phyloP scores from a whole-genome alignment of 1,139 yeast genomes.

The Geotrichum bryndzae region DNA sequence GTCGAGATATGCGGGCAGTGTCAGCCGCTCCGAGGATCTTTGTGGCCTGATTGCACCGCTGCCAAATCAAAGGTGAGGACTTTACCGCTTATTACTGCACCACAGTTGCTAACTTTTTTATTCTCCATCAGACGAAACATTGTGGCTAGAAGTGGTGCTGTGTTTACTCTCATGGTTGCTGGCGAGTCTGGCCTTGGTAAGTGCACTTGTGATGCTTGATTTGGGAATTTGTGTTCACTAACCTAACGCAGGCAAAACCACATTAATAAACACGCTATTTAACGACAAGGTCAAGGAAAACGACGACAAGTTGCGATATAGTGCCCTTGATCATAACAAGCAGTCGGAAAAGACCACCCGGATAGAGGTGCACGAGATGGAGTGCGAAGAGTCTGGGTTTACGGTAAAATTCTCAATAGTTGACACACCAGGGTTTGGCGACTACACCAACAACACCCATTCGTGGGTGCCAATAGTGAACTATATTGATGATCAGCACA shows the following conservation, averaged over 20 bases:
- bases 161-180: conserved; percentile 84
- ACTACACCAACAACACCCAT: conserved; percentile 52
- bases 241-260: conserved; percentile 45
- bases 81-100: not conserved
- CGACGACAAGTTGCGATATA: conserved; percentile 21
- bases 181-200: conserved; percentile 85
- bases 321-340: conserved; percentile 29
- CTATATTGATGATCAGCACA: conserved; percentile 57
- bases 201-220: not conserved
- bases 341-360: conserved; percentile 35
- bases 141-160: conserved; percentile 71
- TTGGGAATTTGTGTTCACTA: not conserved
- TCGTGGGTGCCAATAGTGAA: conserved; percentile 56
- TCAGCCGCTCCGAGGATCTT: not conserved
- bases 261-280: conserved; percentile 79
- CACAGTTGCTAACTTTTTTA: not conserved
- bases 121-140: conserved; percentile 51
- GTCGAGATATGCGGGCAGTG: not conserved
- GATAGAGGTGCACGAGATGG: conserved; percentile 40
- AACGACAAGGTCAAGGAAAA: conserved; percentile 41
- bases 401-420: conserved; percentile 49
- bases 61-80: conserved; percentile 73
- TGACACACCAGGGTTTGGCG: conserved; percentile 80
- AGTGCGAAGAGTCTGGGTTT: conserved; percentile 48
- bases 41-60: conserved; percentile 52